Evolutionary conservation across 1,139 yeast genomes (phyloP).

Genomic region (Kurtzmaniella natalensis): DNA sequence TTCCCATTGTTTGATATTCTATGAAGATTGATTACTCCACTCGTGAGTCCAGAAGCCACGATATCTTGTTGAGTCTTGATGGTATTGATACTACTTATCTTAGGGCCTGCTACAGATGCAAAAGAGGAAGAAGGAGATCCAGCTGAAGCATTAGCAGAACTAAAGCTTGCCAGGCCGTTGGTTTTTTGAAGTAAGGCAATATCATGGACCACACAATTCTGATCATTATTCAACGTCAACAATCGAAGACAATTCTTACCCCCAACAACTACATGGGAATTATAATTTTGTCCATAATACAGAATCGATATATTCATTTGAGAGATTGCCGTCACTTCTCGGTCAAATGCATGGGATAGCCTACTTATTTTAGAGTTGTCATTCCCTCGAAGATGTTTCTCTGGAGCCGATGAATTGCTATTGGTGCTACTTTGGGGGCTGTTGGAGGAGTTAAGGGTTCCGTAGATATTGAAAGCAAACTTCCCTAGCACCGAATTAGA

Average conservation of each 20-base stretch:
- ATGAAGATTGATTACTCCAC: conserved; percentile 33
- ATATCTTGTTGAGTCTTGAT: conserved; percentile 31
- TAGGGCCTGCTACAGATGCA: conserved; percentile 46
- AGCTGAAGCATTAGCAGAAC: conserved; percentile 38
- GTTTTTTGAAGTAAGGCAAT: conserved; percentile 42
- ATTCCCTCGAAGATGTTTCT: neutral
- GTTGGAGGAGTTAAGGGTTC: conserved; percentile 19
- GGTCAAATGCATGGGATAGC: conserved; percentile 16
- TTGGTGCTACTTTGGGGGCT: neutral
- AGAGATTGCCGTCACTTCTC: conserved; percentile 25
- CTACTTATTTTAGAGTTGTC: neutral
- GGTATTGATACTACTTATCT: conserved; percentile 40
- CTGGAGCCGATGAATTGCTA: conserved; percentile 1
- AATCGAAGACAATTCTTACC: conserved; percentile 56
- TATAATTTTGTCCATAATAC: conserved; percentile 11
- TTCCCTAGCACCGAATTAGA: conserved; percentile 19
- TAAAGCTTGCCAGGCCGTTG: neutral
- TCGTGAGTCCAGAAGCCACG: conserved; percentile 42
- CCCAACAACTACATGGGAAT: conserved; percentile 49
- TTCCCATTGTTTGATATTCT: conserved; percentile 33
- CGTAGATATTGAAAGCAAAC: conserved; percentile 33
- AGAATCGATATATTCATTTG: conserved; percentile 18
- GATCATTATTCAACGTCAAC: conserved; percentile 40
- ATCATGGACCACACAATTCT: conserved; percentile 33
- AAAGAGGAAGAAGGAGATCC: conserved; percentile 39